Percentiles rank a stretch among this genome's conserved stretches.
Evolutionary conservation across 1,284 basidiomycete genomes (phyloP).

Genomic region (Leccinum glutinopallens): DNA sequence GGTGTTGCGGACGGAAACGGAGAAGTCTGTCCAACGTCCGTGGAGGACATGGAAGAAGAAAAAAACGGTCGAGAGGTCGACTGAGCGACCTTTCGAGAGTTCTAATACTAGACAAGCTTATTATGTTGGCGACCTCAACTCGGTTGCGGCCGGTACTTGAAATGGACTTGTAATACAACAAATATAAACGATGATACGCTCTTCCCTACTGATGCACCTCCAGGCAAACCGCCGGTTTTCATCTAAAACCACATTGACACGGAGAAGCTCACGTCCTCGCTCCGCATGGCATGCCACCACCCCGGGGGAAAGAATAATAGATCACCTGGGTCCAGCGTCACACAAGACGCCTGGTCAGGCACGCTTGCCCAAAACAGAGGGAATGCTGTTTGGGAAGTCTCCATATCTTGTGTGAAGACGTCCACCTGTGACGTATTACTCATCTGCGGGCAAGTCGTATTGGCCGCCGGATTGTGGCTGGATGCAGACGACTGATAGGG

Average conservation of each 20-base stretch:
- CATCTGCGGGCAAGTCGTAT: constrained; percentile 45
- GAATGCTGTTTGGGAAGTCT: constrained; percentile 32
- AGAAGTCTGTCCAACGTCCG: constrained; percentile 33
- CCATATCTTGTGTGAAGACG: constrained; percentile 45
- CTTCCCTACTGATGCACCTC: constrained; percentile 14
- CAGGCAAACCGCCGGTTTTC: constrained; percentile 33
- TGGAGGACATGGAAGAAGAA: constrained; percentile 33
- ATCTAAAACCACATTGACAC: constrained; percentile 80
- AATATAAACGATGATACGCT: constrained; percentile 17
- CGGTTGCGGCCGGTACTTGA: constrained; percentile 34
- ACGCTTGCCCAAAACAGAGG: constrained; percentile 61
- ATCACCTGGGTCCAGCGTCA: constrained; percentile 79
- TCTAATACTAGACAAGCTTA: not conserved
- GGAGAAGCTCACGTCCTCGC: constrained; percentile 75
- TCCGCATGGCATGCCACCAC: constrained; percentile 94
- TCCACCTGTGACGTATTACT: constrained; percentile 71
- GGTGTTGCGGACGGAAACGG: constrained; percentile 27
- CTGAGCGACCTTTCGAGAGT: constrained; percentile 7
- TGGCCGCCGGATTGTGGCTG: constrained; percentile 41
- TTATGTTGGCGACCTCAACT: constrained; percentile 25
- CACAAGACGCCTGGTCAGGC: constrained; percentile 63
- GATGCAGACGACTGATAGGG: constrained; percentile 19
- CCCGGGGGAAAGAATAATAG: constrained; percentile 85
- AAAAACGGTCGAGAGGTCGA: constrained; percentile 15
- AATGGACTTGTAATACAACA: constrained; percentile 15